Percentiles rank a stretch among this genome's conserved stretches.
These are phyloP conservation scores for Aspergillus pseudoterreus DNA, from an alignment of 2,329 filamentous ascomycete genomes.

Conservation along the genomic window DNA sequence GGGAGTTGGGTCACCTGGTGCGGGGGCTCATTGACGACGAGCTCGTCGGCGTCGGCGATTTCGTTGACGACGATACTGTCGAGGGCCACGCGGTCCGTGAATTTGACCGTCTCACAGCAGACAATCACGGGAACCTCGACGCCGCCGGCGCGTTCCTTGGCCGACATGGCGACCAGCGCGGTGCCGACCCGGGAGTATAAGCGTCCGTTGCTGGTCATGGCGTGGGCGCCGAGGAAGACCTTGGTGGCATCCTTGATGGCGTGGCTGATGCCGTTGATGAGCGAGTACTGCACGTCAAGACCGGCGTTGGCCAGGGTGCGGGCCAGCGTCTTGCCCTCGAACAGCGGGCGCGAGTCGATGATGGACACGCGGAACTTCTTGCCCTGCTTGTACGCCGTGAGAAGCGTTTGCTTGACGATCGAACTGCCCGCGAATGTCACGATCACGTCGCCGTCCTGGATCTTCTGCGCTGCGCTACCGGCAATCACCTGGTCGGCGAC, in stretches of 20 bases:
- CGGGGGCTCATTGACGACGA: conserved; percentile 36
- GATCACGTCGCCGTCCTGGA: conserved; percentile 74
- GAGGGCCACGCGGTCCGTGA: conserved; percentile 81
- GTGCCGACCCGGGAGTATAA: conserved; percentile 87
- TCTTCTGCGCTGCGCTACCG: conserved; percentile 68
- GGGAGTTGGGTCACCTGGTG: conserved; percentile 32
- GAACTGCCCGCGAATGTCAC: conserved; percentile 83
- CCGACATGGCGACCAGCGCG: conserved; percentile 79
- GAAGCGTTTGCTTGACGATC: conserved; percentile 77
- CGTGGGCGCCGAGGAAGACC: conserved; percentile 82
- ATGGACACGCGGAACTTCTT: conserved; percentile 79
- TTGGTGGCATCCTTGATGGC: conserved; percentile 68
- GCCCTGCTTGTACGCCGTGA: conserved; percentile 66
- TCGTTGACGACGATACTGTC: conserved; percentile 95
- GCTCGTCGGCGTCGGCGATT: conserved; percentile 71
- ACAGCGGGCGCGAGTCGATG: conserved; percentile 70
- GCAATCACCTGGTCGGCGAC: conserved; percentile 85
- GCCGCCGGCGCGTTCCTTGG: conserved; percentile 55
- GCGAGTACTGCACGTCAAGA: conserved; percentile 74
- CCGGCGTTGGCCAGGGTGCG: conserved; percentile 66
- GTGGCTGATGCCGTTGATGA: conserved; percentile 73
- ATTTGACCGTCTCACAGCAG: conserved; percentile 93
- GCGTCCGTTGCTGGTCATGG: conserved; percentile 91
- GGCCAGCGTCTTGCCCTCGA: conserved; percentile 69
- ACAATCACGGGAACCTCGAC: conserved; percentile 78